Evolutionary conservation across 108 stramenopile genomes (phyloP).

Genomic region (Heterococcus sp.): DNA sequence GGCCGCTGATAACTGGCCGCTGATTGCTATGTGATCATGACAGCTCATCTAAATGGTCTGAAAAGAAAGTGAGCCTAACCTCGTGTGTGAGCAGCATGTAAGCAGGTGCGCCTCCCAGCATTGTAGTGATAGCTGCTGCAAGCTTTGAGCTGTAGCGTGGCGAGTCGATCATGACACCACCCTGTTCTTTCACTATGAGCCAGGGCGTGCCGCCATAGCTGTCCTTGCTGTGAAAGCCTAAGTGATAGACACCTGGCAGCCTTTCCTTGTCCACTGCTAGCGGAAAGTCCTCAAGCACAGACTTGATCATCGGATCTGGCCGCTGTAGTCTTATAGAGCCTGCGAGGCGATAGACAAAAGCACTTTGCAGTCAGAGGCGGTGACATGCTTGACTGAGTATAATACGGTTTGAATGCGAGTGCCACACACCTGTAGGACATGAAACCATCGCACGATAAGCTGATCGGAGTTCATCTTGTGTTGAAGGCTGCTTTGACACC

Average conservation of each 20-base stretch:
- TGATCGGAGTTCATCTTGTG: slow-evolving; percentile 3
- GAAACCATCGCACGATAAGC: background rate
- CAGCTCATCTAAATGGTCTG: too few relatives aligned
- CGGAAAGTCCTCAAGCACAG: slow-evolving; percentile 36
- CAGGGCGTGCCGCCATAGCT: slow-evolving; percentile 44
- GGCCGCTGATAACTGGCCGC: too few relatives aligned
- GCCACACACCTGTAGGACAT: background rate
- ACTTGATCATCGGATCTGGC: slow-evolving; percentile 38
- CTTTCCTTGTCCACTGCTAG: slow-evolving; percentile 34
- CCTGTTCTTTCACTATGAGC: slow-evolving; percentile 12
- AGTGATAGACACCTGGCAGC: slow-evolving; percentile 44
- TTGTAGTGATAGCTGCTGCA: slow-evolving; percentile 2
- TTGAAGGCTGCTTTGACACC: slow-evolving; percentile 27
- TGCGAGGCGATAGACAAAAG: too few relatives aligned
- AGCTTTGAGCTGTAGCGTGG: slow-evolving; percentile 40
- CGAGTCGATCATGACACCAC: slow-evolving; percentile 42
- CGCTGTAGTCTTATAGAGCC: slow-evolving; percentile 22
- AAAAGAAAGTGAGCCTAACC: too few relatives aligned
- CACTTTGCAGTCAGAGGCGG: too few relatives aligned
- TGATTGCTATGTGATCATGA: too few relatives aligned
- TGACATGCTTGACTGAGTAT: too few relatives aligned
- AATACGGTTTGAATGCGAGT: too few relatives aligned
- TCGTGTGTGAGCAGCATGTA: background rate
- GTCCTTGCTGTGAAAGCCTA: slow-evolving; percentile 38
- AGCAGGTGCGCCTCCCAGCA: background rate